Evolutionary conservation across 768 basidiomycete genomes (phyloP).

Genomic region (Cantharellus anzutake): DNA sequence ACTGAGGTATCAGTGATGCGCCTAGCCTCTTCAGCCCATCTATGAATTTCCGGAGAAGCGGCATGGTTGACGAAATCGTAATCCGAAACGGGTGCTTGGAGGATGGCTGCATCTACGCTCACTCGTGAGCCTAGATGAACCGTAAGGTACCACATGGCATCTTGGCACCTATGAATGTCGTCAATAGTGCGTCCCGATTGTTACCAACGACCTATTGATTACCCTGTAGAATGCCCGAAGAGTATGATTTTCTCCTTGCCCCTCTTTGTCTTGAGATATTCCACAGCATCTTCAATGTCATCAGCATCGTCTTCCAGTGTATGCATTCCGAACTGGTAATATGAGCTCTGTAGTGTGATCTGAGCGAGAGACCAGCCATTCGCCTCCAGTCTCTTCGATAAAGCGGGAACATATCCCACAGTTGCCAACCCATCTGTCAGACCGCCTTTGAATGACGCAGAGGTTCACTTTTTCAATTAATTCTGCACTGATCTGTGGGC

Average conservation of each 20-base stretch:
- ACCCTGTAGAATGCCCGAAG: conserved; percentile 5
- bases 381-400: neutral
- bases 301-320: conserved; percentile 1
- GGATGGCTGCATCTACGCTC: neutral
- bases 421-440: neutral
- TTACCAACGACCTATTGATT: neutral
- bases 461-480: neutral
- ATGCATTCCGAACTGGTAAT: neutral
- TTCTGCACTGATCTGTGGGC: neutral
- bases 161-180: conserved; percentile 1
- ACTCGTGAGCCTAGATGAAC: neutral
- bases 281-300: neutral
- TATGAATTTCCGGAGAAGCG: neutral
- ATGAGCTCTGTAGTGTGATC: conserved; percentile 1
- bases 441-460: neutral
- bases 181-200: neutral
- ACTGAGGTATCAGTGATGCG: neutral
- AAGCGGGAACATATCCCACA: conserved; percentile 1
- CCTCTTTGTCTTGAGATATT: neutral
- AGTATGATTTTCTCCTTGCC: conserved; percentile 1
- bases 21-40: neutral
- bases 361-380: conserved; percentile 1
- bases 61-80: neutral
- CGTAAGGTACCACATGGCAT: conserved; percentile 2
- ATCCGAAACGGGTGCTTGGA: conserved; percentile 3